Evolutionary conservation across 2,329 filamentous ascomycete species (phyloP).

Genomic region (Colletotrichum cuscutae): DNA sequence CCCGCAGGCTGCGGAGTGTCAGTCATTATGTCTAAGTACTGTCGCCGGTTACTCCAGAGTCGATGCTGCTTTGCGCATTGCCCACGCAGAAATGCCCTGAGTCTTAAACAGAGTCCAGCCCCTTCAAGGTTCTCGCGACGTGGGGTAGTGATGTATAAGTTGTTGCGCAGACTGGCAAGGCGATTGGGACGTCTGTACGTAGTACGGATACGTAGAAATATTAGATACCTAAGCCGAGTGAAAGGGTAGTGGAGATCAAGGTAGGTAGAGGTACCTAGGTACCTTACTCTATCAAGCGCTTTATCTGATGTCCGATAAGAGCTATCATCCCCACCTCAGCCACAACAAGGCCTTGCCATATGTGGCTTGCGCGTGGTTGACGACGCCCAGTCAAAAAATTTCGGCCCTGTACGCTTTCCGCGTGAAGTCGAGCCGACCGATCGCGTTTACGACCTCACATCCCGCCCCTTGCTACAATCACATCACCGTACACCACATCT

Average conservation of each 20-base stretch:
- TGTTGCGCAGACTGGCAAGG: not conserved
- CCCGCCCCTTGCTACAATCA: not conserved
- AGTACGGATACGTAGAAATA: too few species aligned
- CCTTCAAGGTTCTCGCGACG: not conserved
- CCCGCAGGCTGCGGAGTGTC: slow-evolving; percentile 35
- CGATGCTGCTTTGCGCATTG: slow-evolving; percentile 29
- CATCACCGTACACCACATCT: not conserved
- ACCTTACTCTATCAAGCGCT: too few species aligned
- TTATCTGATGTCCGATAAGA: not conserved
- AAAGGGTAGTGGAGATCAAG: too few species aligned
- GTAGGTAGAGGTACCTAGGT: too few species aligned
- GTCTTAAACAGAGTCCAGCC: not conserved
- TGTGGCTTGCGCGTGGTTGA: not conserved
- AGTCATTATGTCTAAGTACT: slow-evolving; percentile 39
- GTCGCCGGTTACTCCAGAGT: not conserved
- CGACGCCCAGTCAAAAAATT: slow-evolving; percentile 29
- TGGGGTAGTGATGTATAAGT: not conserved
- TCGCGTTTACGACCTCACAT: not conserved
- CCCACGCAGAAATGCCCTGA: not conserved
- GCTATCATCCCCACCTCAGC: not conserved
- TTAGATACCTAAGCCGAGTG: too few species aligned
- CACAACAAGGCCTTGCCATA: not conserved
- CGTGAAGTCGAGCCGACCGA: not conserved
- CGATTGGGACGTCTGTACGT: not conserved
- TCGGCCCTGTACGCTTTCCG: slow-evolving; percentile 3